Evolutionary conservation across 192 early-diverging fungal species (phyloP).

Genomic region (Umbelopsis sp.): DNA sequence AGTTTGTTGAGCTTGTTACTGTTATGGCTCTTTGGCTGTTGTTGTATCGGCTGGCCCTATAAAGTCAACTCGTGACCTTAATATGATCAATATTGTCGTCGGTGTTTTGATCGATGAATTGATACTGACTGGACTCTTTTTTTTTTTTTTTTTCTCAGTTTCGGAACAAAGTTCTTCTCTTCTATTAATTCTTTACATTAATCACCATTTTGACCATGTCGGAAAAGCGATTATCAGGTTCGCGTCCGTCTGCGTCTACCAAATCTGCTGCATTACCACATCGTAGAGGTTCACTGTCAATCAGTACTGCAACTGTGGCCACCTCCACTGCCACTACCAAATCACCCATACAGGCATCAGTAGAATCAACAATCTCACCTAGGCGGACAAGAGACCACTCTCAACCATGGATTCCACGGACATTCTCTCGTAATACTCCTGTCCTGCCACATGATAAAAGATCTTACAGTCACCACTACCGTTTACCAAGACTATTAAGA

Average conservation of each 20-base stretch:
- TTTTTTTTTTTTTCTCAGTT: neutral
- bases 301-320: neutral
- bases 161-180: neutral
- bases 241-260: neutral
- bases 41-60: neutral
- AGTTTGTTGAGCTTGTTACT: neutral
- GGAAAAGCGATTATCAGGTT: slow-evolving; percentile 12
- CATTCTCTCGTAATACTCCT: slow-evolving; percentile 1
- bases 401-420: neutral
- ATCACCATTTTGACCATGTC: neutral
- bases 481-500: slow-evolving; percentile 23
- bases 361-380: neutral
- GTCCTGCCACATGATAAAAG: slow-evolving; percentile 29
- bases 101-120: too few species aligned
- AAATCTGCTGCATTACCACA: neutral
- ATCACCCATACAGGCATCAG: neutral
- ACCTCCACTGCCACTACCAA: neutral
- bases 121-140: too few species aligned
- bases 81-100: too few species aligned
- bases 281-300: neutral
- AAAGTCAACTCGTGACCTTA: neutral
- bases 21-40: neutral
- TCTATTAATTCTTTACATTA: neutral
- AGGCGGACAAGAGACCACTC: neutral
- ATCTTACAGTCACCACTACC: neutral